A percentile compares a stretch with the other conserved stretches of the same genome.
Conservation (phyloP, 352 stramenopile genomes). For the Pythium phragmiticola region DNA sequence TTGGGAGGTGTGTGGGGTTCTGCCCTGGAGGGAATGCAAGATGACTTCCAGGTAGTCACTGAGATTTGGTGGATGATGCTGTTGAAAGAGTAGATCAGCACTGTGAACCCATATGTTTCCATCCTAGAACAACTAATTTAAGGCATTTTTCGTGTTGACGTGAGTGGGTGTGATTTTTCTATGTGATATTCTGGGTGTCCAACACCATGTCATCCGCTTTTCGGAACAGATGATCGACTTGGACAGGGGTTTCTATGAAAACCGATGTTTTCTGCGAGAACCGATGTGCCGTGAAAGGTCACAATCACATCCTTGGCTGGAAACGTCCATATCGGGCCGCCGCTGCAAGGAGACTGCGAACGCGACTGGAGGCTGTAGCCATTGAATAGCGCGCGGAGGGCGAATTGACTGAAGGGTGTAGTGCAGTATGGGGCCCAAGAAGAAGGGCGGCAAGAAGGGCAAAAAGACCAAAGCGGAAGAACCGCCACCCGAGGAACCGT, state of each 20-base stretch:
- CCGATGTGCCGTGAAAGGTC: constrained; percentile 1
- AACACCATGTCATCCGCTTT: neutral
- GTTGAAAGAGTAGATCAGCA: neutral
- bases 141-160: neutral
- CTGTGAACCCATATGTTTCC: too few species aligned
- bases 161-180: too few species aligned
- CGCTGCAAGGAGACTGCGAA: neutral
- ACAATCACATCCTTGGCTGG: neutral
- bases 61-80: neutral
- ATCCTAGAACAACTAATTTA: neutral
- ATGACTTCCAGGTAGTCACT: neutral
- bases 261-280: neutral
- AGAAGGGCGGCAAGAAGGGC: constrained; percentile 63
- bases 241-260: neutral
- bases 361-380: too few species aligned
- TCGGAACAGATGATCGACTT: neutral
- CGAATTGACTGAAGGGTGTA: neutral
- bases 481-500: constrained; percentile 64
- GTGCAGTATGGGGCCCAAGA: constrained; percentile 60
- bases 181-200: neutral
- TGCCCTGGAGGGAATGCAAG: too few species aligned
- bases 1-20: too few species aligned
- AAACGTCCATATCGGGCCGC: neutral
- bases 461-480: constrained; percentile 75
- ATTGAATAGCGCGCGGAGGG: neutral